These are phyloP conservation scores for Rhododendron ferrugineum DNA, from an alignment of 148 eudicot genomes.

Conservation along the genomic window DNA sequence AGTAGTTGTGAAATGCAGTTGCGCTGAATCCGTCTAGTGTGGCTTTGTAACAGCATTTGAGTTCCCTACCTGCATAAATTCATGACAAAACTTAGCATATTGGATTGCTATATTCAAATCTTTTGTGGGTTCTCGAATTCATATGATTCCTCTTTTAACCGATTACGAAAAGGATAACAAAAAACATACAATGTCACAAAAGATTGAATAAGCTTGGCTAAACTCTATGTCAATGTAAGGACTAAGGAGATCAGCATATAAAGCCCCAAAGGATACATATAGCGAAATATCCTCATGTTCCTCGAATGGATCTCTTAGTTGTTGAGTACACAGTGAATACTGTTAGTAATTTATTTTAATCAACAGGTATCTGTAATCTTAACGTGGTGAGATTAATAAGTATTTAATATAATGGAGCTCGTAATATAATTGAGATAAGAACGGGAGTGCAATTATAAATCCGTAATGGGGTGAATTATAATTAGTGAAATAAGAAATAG, in stretches of 20 bases:
- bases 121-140: background rate
- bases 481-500: no score
- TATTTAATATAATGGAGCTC: no score
- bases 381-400: no score
- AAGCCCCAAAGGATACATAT: background rate
- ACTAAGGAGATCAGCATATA: background rate
- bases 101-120: background rate
- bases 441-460: no score
- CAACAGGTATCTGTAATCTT: no score
- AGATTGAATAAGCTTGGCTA: no score
- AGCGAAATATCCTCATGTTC: background rate
- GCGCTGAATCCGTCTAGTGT: slow-evolving; percentile 81
- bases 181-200: background rate
- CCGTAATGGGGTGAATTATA: no score
- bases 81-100: background rate
- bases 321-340: no score
- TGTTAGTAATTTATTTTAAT: no score
- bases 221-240: no score
- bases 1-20: slow-evolving; percentile 62
- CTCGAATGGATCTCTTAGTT: background rate
- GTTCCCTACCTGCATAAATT: slow-evolving; percentile 58
- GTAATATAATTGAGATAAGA: no score
- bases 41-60: slow-evolving; percentile 89
- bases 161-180: background rate
- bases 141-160: background rate